These are phyloP conservation scores for Sarcomyxa edulis DNA, from an alignment of 768 basidiomycete species.

Conservation along the genomic window DNA sequence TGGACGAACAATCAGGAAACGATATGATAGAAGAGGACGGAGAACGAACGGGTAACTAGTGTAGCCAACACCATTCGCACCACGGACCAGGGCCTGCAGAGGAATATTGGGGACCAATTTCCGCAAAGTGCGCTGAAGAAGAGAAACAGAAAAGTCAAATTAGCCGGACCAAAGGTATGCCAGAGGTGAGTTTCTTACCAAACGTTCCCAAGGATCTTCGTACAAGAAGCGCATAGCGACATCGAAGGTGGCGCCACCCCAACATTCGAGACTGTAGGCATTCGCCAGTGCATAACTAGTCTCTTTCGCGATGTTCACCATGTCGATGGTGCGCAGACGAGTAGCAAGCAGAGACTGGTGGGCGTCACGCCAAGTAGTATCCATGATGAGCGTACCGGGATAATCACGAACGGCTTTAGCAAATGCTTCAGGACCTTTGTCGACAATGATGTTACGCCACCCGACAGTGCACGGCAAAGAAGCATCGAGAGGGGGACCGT, in stretches of 20 bases:
- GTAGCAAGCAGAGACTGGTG: constrained; percentile 98
- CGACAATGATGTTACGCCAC: constrained; percentile 98
- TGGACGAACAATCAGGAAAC: constrained; percentile 22
- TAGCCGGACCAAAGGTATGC: not conserved
- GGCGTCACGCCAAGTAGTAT: constrained; percentile 99
- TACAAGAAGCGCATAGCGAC: constrained; percentile 99
- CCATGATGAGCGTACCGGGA: constrained; percentile 93
- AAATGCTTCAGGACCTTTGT: constrained; percentile 96
- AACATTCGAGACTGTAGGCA: constrained; percentile 96
- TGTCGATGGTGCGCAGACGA: constrained; percentile 91
- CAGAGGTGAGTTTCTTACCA: constrained; percentile 51
- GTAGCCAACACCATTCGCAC: constrained; percentile 98
- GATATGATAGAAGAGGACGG: not conserved
- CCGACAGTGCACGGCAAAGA: constrained; percentile 80
- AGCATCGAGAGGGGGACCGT: constrained; percentile 71
- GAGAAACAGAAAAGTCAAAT: constrained; percentile 10
- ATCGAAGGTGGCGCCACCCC: constrained; percentile 99
- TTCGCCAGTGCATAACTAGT: constrained; percentile 93
- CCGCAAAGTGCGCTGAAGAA: constrained; percentile 72
- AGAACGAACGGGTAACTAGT: constrained; percentile 88
- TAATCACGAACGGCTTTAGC: constrained; percentile 97
- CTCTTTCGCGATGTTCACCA: constrained; percentile 98
- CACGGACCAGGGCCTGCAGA: constrained; percentile 95
- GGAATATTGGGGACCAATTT: constrained; percentile 98
- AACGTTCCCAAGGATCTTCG: constrained; percentile 98